Evolutionary conservation across 371 early-diverging fungal genomes (phyloP).

Genomic region (Mucor plumbeus): DNA sequence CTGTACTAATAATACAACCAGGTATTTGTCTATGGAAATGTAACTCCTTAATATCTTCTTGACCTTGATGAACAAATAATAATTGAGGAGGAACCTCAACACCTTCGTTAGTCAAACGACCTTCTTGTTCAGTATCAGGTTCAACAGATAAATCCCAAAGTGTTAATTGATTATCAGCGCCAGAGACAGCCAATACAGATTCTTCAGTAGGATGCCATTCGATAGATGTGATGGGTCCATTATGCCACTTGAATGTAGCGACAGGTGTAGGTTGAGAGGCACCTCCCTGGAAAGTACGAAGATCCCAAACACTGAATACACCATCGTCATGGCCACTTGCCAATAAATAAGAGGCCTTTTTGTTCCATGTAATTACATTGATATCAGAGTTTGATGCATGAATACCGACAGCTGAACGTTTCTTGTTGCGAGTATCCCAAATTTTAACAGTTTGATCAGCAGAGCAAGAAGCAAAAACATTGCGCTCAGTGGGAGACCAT

Average conservation of each 20-base stretch:
- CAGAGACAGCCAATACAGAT: slow-evolving; percentile 90
- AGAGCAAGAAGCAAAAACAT: slow-evolving; percentile 92
- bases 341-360: slow-evolving; percentile 77
- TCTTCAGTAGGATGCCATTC: slow-evolving; percentile 97
- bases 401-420: slow-evolving; percentile 75
- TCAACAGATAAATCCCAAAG: slow-evolving; percentile 98
- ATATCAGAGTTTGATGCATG: slow-evolving; percentile 89
- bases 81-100: slow-evolving; percentile 92
- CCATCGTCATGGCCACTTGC: slow-evolving; percentile 96
- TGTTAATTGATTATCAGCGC: slow-evolving; percentile 96
- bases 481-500: slow-evolving; percentile 91
- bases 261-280: slow-evolving; percentile 75
- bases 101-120: slow-evolving; percentile 63
- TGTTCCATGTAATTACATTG: slow-evolving; percentile 97
- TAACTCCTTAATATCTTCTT: slow-evolving; percentile 91
- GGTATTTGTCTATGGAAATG: slow-evolving; percentile 96
- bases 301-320: slow-evolving; percentile 94
- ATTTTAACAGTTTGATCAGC: slow-evolving; percentile 91
- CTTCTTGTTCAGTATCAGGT: slow-evolving; percentile 89
- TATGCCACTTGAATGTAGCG: slow-evolving; percentile 97
- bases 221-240: slow-evolving; percentile 90
- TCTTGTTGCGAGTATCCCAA: slow-evolving; percentile 91
- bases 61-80: slow-evolving; percentile 95
- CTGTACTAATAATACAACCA: slow-evolving; percentile 89
- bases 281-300: slow-evolving; percentile 74